Conservation (phyloP, 2,329 filamentous ascomycete genomes). For the Kalmusia sp. region DNA sequence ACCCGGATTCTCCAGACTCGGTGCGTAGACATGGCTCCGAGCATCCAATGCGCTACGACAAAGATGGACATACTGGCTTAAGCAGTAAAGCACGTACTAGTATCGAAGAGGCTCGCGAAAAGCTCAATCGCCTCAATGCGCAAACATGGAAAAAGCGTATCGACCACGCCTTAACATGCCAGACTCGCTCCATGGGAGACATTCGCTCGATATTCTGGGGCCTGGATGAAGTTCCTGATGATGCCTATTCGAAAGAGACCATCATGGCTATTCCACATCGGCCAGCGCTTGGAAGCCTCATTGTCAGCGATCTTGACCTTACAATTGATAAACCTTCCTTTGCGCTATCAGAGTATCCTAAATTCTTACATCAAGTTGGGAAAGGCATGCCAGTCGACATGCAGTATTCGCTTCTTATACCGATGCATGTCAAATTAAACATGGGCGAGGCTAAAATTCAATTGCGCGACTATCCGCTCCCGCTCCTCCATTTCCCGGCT, state of each 20-base stretch:
- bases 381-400: slow-evolving; percentile 95
- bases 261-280: slow-evolving; percentile 86
- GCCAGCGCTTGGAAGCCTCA: slow-evolving; percentile 79
- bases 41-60: slow-evolving; percentile 74
- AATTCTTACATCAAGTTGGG: slow-evolving; percentile 87
- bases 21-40: slow-evolving; percentile 33
- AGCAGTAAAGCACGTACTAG: slow-evolving; percentile 75
- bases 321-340: slow-evolving; percentile 93
- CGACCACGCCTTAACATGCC: slow-evolving; percentile 73
- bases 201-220: slow-evolving; percentile 83
- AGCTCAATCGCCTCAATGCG: slow-evolving; percentile 80
- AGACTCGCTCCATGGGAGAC: slow-evolving; percentile 78
- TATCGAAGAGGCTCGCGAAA: slow-evolving; percentile 76
- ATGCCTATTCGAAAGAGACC: slow-evolving; percentile 81
- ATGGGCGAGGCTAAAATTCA: slow-evolving; percentile 90
- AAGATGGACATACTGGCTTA: slow-evolving; percentile 76
- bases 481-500: slow-evolving; percentile 86
- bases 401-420: slow-evolving; percentile 86
- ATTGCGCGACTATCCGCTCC: slow-evolving; percentile 91
- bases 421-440: slow-evolving; percentile 86
- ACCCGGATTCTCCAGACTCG: slow-evolving; percentile 30
- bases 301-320: slow-evolving; percentile 85
- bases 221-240: slow-evolving; percentile 78
- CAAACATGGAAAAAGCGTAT: slow-evolving; percentile 93
- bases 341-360: slow-evolving; percentile 78